These are phyloP conservation scores for Apophysomyces ossiformis DNA, from an alignment of 371 early-diverging fungal species.

Conservation along the genomic window DNA sequence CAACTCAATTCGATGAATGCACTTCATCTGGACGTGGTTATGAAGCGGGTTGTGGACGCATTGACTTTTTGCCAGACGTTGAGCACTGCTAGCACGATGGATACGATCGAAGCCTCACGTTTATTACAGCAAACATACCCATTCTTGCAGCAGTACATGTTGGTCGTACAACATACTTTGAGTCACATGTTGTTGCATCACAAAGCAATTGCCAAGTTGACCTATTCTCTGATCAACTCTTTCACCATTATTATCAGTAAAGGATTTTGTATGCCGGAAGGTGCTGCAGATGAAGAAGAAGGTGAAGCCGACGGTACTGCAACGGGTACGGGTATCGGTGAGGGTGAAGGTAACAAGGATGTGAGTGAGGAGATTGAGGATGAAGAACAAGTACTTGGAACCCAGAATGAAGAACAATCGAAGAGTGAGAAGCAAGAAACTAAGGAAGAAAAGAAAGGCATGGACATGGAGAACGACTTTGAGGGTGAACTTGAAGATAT, in stretches of 20 bases:
- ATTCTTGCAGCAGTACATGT: conserved; percentile 72
- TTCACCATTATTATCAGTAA: conserved; percentile 76
- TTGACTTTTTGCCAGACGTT: conserved; percentile 19
- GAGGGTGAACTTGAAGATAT: conserved; percentile 92
- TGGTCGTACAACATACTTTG: conserved; percentile 63
- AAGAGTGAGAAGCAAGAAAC: conserved; percentile 62
- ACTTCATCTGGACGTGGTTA: conserved; percentile 45
- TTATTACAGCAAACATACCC: conserved; percentile 58
- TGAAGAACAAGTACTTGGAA: conserved; percentile 93
- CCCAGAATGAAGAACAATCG: conserved; percentile 74
- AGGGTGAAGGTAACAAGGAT: conserved; percentile 94
- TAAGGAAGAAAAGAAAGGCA: conserved; percentile 90
- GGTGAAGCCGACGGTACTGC: conserved; percentile 66
- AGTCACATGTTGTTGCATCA: conserved; percentile 69
- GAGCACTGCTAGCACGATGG: neutral
- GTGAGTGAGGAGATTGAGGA: conserved; percentile 97
- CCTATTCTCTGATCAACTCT: conserved; percentile 71
- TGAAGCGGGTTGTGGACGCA: conserved; percentile 40
- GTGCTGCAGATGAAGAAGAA: conserved; percentile 67
- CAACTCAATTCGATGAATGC: conserved; percentile 36
- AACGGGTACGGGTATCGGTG: conserved; percentile 93
- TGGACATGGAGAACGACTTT: conserved; percentile 97
- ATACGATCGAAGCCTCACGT: conserved; percentile 23
- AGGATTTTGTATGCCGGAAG: conserved; percentile 85
- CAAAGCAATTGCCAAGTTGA: conserved; percentile 69